Conservation (phyloP, 2,329 filamentous ascomycete species). For the Paecilomyces formosus region DNA sequence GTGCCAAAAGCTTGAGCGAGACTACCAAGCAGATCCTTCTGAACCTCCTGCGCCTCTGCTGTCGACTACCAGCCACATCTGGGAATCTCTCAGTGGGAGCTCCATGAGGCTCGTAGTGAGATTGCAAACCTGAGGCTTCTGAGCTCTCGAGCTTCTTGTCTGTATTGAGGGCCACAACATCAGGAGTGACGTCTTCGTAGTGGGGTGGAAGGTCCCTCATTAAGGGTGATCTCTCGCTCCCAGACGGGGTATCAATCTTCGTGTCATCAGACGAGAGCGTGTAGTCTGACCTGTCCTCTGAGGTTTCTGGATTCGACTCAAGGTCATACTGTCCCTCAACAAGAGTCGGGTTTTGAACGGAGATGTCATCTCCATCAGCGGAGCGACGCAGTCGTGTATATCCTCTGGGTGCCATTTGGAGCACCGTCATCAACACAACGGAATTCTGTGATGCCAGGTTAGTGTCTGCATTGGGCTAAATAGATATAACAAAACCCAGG, state of each 20-base stretch:
- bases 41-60: neutral
- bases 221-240: neutral
- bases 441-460: neutral
- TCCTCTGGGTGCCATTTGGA: neutral
- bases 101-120: neutral
- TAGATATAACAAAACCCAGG: neutral
- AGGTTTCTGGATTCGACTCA: neutral
- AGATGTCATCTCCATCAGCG: neutral
- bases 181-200: neutral
- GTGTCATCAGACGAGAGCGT: neutral
- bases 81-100: neutral
- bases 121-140: neutral
- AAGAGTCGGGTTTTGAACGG: neutral
- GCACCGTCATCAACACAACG: neutral
- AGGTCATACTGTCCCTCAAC: neutral
- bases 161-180: neutral
- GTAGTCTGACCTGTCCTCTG: neutral
- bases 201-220: neutral
- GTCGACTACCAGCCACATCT: neutral
- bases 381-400: neutral
- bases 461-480: neutral
- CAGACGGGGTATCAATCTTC: neutral
- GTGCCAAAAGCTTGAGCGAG: neutral
- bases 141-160: neutral
- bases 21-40: neutral